Evolutionary conservation across 805 yeast species (phyloP), one percentile per base, ranked within the genome.

Genomic region (Wickerhamomyces canadensis): DNA sequence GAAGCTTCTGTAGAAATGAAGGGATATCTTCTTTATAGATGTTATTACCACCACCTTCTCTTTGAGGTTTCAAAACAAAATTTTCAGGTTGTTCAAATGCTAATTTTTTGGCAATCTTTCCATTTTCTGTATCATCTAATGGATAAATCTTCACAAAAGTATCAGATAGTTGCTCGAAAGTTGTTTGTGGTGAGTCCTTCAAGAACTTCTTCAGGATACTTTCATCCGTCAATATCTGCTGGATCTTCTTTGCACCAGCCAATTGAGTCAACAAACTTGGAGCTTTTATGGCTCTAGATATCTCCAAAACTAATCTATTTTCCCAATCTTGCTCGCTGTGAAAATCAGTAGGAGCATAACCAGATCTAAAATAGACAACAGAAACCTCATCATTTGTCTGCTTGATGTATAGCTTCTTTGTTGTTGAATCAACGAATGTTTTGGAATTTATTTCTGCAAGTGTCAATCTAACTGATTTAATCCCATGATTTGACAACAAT

Each of bases 41-140:
- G 57, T 93, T 93, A 60, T 93, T 88, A 15, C 98, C 98, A 32
- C 99, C 99, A 27, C 99, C 99, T 67, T 93, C 99, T 65, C 99
- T 76, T 62, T 93, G 98, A 4, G 99, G 99, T 55, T 93, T 93
- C 50, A 93, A 69, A 1, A 93, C 99, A 57, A 67, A 93, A 18
- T 72, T 68, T 37, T 75, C 76, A 0, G 96, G 91, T 2, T 60
- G 42, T 43, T 75, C 78, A 33, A 81, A 64, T 2, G 95, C 95
- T 31, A 85, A 59, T 42, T 71, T 62, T 40, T 74, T 76, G 5
- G 93, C 96, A 26, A 52, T 40, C 30, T 51, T 47, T 4, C 96
- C 96, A 24, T 70, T 67, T 27, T 62, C 65, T 1, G 86, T 67
- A 37, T 75, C 71, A 58, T 91, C 98, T 48, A 93, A 60, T 13